phyloP scores from a whole-genome alignment of 768 basidiomycete species.

The Psilocybe tampanensis region DNA sequence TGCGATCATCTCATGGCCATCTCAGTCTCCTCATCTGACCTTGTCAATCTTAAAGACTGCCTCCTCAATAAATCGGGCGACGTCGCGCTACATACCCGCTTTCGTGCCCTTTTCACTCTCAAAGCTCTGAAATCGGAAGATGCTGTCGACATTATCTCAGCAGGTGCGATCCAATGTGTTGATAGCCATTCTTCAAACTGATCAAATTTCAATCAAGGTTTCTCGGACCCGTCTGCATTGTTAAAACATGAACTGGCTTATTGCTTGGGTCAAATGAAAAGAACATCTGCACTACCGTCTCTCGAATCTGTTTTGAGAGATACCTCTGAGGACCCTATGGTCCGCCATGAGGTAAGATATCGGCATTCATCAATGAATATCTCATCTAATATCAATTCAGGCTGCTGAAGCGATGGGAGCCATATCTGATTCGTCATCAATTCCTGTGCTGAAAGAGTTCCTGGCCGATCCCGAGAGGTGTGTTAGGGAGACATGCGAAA shows the following conservation, averaged over 20 bases:
- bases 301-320: slow-evolving; percentile 79
- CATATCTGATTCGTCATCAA: slow-evolving; percentile 67
- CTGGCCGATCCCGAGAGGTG: slow-evolving; percentile 69
- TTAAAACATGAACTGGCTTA: slow-evolving; percentile 98
- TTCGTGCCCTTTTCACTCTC: slow-evolving; percentile 89
- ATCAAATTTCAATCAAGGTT: slow-evolving; percentile 50
- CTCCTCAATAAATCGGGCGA: slow-evolving; percentile 78
- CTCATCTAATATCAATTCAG: slow-evolving; percentile 37
- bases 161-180: slow-evolving; percentile 50
- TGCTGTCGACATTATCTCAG: slow-evolving; percentile 83
- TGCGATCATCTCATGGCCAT: slow-evolving; percentile 33
- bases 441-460: slow-evolving; percentile 74
- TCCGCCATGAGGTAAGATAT: slow-evolving; percentile 84
- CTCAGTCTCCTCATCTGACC: slow-evolving; percentile 50
- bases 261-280: slow-evolving; percentile 91
- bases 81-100: slow-evolving; percentile 82
- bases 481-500: slow-evolving; percentile 95
- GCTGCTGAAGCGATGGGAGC: slow-evolving; percentile 99
- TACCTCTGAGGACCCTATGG: slow-evolving; percentile 86
- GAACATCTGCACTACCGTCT: slow-evolving; percentile 69
- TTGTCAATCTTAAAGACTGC: slow-evolving; percentile 67
- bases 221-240: slow-evolving; percentile 84
- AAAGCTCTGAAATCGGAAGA: slow-evolving; percentile 80
- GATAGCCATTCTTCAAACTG: slow-evolving; percentile 3
- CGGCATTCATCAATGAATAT: background rate